Percentiles rank a stretch among this genome's conserved stretches.
Evolutionary conservation across 495 filamentous ascomycete genomes (phyloP).

Genomic region (Lentithecium fluviatile): DNA sequence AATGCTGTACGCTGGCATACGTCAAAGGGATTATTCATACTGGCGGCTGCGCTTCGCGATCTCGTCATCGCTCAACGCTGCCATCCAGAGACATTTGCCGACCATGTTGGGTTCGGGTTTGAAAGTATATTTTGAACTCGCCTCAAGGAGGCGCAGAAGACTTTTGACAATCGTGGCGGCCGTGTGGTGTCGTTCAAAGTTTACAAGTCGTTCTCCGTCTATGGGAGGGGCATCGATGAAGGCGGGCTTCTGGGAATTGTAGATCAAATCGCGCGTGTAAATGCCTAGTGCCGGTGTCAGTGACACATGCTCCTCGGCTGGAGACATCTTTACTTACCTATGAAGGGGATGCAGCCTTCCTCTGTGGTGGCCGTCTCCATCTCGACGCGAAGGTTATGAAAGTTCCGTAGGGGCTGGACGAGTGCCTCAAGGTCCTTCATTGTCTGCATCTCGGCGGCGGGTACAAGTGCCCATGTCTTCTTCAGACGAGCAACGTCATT

Average conservation of each 20-base stretch:
- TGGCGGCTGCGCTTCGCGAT: conserved; percentile 51
- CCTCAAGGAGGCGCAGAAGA: conserved; percentile 79
- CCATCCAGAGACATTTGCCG: conserved; percentile 93
- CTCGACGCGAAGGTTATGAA: conserved; percentile 81
- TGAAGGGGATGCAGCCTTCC: conserved; percentile 92
- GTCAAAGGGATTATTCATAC: conserved; percentile 14
- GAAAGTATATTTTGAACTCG: conserved; percentile 79
- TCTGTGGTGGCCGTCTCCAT: conserved; percentile 80
- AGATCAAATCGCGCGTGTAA: conserved; percentile 95
- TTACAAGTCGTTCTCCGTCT: conserved; percentile 75
- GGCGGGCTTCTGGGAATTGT: conserved; percentile 85
- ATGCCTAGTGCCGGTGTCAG: conserved; percentile 49
- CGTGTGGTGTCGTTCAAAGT: conserved; percentile 91
- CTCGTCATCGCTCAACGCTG: conserved; percentile 79
- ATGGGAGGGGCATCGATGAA: conserved; percentile 62
- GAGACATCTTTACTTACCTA: conserved; percentile 57
- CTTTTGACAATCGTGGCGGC: conserved; percentile 92
- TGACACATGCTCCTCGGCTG: not conserved
- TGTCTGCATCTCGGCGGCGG: conserved; percentile 64
- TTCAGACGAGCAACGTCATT: conserved; percentile 74
- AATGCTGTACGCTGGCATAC: conserved; percentile 6
- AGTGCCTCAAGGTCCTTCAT: conserved; percentile 80
- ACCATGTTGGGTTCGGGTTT: conserved; percentile 81
- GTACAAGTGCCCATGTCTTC: conserved; percentile 79
- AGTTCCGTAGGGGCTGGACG: conserved; percentile 86